Percentiles rank a stretch among this genome's conserved stretches.
Conservation (phyloP, 495 filamentous ascomycete species). For the Saxophila tyrrhenica region DNA sequence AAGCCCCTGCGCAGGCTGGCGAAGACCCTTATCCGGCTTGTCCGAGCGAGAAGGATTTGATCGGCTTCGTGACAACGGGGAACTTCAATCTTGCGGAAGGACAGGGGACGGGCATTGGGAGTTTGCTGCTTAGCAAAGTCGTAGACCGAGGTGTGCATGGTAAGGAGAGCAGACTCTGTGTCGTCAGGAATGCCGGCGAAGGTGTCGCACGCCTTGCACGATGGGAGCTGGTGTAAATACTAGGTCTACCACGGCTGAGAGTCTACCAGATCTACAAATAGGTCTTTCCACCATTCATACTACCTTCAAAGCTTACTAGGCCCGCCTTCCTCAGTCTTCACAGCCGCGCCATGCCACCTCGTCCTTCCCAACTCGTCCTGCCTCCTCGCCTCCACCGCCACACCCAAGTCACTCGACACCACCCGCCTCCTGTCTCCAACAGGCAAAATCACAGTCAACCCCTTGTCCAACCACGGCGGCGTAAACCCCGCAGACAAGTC, state of each 20-base stretch:
- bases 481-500: conserved; percentile 14
- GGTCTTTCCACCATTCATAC: neutral
- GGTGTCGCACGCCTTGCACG: conserved; percentile 61
- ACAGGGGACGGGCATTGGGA: conserved; percentile 62
- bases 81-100: conserved; percentile 74
- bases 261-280: neutral
- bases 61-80: conserved; percentile 86
- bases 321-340: neutral
- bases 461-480: conserved; percentile 20
- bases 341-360: neutral
- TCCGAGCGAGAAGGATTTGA: conserved; percentile 63
- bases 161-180: too few species aligned
- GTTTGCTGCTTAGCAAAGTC: conserved; percentile 51
- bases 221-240: conserved; percentile 39
- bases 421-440: conserved; percentile 20
- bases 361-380: conserved; percentile 8
- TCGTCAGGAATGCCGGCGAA: conserved; percentile 64
- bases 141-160: conserved; percentile 52
- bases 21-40: conserved; percentile 49
- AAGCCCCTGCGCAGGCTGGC: conserved; percentile 27
- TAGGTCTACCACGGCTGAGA: neutral
- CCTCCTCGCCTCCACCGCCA: conserved; percentile 6
- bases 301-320: neutral
- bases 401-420: conserved; percentile 8
- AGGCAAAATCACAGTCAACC: conserved; percentile 23